Conservation (phyloP, 2,329 filamentous ascomycete species). For the Stromatinia cepivora region DNA sequence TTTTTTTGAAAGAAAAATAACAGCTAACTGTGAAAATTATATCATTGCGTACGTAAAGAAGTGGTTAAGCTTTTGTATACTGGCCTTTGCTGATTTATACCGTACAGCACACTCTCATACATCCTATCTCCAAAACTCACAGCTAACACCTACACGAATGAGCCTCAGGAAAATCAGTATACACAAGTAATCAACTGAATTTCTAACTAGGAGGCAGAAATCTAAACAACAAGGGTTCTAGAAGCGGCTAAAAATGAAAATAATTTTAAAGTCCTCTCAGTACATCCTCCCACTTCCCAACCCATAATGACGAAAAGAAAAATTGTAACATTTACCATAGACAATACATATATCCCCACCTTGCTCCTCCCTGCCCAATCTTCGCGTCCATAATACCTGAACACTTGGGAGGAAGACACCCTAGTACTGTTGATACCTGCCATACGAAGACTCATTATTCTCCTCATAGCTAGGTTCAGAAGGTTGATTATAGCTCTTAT, state of each 20-base stretch:
- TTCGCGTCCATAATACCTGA: too few species aligned
- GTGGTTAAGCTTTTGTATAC: too few species aligned
- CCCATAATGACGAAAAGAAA: neutral
- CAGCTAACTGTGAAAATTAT: too few species aligned
- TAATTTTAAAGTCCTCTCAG: neutral
- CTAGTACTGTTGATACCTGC: neutral
- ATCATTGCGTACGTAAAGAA: too few species aligned
- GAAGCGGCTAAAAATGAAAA: accelerated
- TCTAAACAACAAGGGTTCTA: neutral
- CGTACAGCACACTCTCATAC: too few species aligned
- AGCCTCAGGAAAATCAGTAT: too few species aligned
- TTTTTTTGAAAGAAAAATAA: too few species aligned
- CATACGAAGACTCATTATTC: neutral
- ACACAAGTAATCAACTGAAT: neutral
- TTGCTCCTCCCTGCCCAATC: too few species aligned
- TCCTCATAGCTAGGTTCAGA: neutral
- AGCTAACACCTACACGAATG: neutral
- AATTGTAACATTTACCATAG: neutral
- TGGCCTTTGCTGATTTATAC: too few species aligned
- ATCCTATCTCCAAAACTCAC: too few species aligned
- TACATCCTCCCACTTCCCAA: neutral
- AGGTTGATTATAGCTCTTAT: neutral
- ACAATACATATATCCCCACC: too few species aligned
- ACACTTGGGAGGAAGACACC: neutral
- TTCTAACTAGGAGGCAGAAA: neutral